Percentiles rank a stretch among this genome's conserved stretches.
Evolutionary conservation across 208 protist species (phyloP).

Genomic region (Angomonas ambiguus): DNA sequence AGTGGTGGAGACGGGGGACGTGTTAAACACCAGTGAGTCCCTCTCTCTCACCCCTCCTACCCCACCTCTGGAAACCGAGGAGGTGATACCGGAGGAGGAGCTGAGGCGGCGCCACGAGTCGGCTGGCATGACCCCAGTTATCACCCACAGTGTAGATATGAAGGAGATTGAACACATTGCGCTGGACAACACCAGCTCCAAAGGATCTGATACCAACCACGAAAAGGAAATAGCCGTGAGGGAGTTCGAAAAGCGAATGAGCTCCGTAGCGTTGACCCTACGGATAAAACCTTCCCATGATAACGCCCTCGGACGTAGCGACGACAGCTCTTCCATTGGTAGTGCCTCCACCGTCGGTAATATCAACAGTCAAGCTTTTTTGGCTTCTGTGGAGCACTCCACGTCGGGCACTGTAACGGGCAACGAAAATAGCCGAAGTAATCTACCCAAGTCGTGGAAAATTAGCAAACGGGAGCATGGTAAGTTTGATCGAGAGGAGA

Average conservation of each 20-base stretch:
- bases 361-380: constrained; percentile 4
- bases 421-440: neutral
- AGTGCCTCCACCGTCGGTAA: neutral
- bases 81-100: neutral
- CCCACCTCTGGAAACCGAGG: neutral
- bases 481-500: constrained; percentile 1
- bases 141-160: neutral
- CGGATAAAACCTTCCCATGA: neutral
- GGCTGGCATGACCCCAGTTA: neutral
- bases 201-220: neutral
- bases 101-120: neutral
- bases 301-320: neutral
- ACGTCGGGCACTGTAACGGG: too few relatives aligned
- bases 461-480: neutral
- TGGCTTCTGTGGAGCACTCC: neutral
- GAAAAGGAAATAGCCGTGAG: neutral
- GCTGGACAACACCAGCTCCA: neutral
- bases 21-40: neutral
- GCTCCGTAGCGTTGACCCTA: neutral
- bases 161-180: neutral
- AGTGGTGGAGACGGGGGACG: neutral
- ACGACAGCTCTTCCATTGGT: neutral
- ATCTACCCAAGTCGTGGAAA: constrained; percentile 1
- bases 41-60: constrained; percentile 1
- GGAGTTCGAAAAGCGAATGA: neutral